Base-by-base conservation (phyloP, 805 yeast genomes). In the Saccharomycopsis oosterbeekiorum region DNA sequence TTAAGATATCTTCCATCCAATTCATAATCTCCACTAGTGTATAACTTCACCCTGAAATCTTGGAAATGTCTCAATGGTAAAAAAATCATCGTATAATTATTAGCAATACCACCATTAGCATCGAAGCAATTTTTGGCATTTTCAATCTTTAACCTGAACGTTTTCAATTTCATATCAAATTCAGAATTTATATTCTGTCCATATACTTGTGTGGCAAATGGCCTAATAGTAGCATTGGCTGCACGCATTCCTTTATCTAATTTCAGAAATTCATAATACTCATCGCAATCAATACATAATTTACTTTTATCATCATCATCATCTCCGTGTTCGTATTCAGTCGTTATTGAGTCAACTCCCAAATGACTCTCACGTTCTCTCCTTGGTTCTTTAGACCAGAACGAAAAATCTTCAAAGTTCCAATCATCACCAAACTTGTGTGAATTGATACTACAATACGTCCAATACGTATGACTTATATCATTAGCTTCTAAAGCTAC, bases 331-430 rank as follows among this genome's bases (percentile, higher is more conserved):
- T 14, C 41, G 8, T 29, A 37, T 53, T 53, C 56, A 17, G 21
- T 53, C 15, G 21, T 29, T 9, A 17, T 1, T 53, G 56, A 53
- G 10, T 36, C n/a, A 34, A 17, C 15, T 17, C 15, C 14, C 21
- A 15, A 6, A 29, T 8, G 26, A 6, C n/a, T 17, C 14, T 17
- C 29, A 6, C 29, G 21, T 3, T 53, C 56, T 21, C 11, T 53
- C 15, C n/a, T 36, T 15, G 39, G 41, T 64, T 86, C 91, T 2
- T 76, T 73, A 1, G 94, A 86, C 87, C 86, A 93, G 61, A 93
- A 81, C 0, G 97, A 88, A 70, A 93, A 85, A 72, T 93, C 98
- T 70, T 93, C 99, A 66, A 90, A 84, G 68, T 93, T 93, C 96
- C 97, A 93, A 29, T 79, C 71, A 72, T 93, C 99, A 0, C 99